Evolutionary conservation across 2,329 filamentous ascomycete species (phyloP), one percentile per base, ranked within the genome.

Genomic region (Fusarium camptoceras): DNA sequence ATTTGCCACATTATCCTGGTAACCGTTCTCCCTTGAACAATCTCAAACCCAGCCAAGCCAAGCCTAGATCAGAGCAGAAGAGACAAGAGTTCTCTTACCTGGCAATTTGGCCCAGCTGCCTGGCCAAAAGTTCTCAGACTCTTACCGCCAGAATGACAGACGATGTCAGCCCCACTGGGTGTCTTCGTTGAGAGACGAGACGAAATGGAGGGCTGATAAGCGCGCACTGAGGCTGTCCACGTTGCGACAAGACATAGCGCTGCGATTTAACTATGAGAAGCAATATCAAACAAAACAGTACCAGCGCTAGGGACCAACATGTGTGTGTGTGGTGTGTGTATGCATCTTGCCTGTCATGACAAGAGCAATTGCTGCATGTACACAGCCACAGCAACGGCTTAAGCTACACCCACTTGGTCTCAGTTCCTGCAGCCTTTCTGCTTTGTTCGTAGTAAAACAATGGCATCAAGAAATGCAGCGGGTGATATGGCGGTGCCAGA

Each of bases 221-320:
- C 61, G 70, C 60, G 54, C 61, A 50, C 59, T 73, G 58, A 71
- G 62, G 67, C 56, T 55, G 55, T 61, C 59, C 68, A 67, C 69
- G 68, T 72, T 72, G 59, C 60, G 55, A 64, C 63, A 63, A 74
- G 68, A 74, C 72, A 74, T 67, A 65, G 71, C 59, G 69, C 67
- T 54, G 62, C 60, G 58, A 66, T 59, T 61, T 59, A 46, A 66
- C 53, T 57, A 47, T 60, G 28, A 66, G 64, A 68, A 74, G 66
- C 64, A 74, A 72, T 59, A 65, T 66, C 60, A 68, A 62, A 64
- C 57, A 69, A 57, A 59, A 66, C 54, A 70, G 49, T 50, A 53
- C 57, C 59, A 70, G 41, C 59, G 58, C 68, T 67, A 65, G 47
- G 55, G 53, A 50, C 62, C 50, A 69, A 56, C 64, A 61, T 59